Evolutionary conservation across 371 early-diverging fungal species (phyloP).

Genomic region (Mucor piriformis): DNA sequence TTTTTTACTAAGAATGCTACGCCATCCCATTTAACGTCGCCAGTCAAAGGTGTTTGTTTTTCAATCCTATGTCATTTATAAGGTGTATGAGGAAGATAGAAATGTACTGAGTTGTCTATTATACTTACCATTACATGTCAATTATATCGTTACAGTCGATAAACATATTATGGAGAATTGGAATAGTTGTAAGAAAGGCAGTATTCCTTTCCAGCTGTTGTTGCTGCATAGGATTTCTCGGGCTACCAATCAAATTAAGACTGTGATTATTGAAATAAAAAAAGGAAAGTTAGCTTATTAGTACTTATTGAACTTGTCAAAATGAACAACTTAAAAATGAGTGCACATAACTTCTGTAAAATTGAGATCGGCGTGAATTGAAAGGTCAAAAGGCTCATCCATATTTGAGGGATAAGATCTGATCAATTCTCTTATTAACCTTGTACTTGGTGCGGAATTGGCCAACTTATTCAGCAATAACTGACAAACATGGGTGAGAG

Average conservation of each 20-base stretch:
- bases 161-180: slow-evolving; percentile 15
- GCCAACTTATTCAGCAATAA: slow-evolving; percentile 4
- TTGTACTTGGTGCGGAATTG: slow-evolving; percentile 12
- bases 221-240: slow-evolving; percentile 17
- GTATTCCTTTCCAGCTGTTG: slow-evolving; percentile 12
- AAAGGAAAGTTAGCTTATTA: slow-evolving; percentile 11
- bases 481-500: slow-evolving; percentile 2
- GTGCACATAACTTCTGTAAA: slow-evolving; percentile 13
- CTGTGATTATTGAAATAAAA: slow-evolving; percentile 10
- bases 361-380: slow-evolving; percentile 10
- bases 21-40: slow-evolving; percentile 18
- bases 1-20: slow-evolving; percentile 18
- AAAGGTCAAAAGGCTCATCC: slow-evolving; percentile 13
- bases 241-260: slow-evolving; percentile 9
- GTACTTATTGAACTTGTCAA: background rate
- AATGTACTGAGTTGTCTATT: slow-evolving; percentile 4
- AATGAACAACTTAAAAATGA: slow-evolving; percentile 13
- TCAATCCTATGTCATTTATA: slow-evolving; percentile 18
- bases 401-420: background rate
- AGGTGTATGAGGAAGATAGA: slow-evolving; percentile 1
- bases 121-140: slow-evolving; percentile 18
- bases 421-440: slow-evolving; percentile 3
- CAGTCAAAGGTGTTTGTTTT: slow-evolving; percentile 14
- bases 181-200: slow-evolving; percentile 10
- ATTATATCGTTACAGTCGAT: slow-evolving; percentile 13